A percentile compares a stretch with the other conserved stretches of the same genome.
Evolutionary conservation across 768 basidiomycete species (phyloP).

Genomic region (Asterophora lycoperdoides): DNA sequence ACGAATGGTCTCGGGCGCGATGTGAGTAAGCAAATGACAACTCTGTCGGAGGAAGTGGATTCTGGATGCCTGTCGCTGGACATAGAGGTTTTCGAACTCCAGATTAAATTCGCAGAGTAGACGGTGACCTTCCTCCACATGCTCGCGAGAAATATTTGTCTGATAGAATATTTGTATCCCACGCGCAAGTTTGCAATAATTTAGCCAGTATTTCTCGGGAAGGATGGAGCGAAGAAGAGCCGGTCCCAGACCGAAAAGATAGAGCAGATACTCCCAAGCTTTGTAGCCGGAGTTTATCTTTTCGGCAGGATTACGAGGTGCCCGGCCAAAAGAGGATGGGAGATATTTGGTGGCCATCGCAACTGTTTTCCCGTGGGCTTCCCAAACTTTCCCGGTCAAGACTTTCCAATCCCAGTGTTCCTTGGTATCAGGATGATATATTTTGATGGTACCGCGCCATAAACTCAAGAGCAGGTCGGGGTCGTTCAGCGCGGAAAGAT

Average conservation of each 20-base stretch:
- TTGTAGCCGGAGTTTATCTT: no score
- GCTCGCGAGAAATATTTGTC: constrained; percentile 8
- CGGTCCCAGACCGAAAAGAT: constrained; percentile 25
- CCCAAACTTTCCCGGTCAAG: no score
- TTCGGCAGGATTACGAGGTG: no score
- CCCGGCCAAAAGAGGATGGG: constrained; percentile 22
- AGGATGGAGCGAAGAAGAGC: constrained; percentile 24
- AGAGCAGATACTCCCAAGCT: no score
- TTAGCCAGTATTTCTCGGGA: constrained; percentile 20
- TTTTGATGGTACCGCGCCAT: constrained; percentile 27
- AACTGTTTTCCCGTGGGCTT: constrained; percentile 6
- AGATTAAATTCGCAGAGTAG: constrained; percentile 1
- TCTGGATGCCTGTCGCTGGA: not conserved
- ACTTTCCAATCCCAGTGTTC: constrained; percentile 6
- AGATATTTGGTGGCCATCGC: constrained; percentile 6
- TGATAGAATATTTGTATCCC: constrained; percentile 25
- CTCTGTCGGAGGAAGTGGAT: no score
- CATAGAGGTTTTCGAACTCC: constrained; percentile 9
- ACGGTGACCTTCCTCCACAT: constrained; percentile 2
- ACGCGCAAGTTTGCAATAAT: no score
- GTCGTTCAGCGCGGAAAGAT: no score
- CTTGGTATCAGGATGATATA: constrained; percentile 17
- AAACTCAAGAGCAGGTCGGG: constrained; percentile 31
- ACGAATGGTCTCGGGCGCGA: no score
- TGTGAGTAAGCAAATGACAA: constrained; percentile 7